These are phyloP conservation scores for Omphalotus olearius DNA, from an alignment of 1,284 basidiomycete genomes.

Conservation along the genomic window DNA sequence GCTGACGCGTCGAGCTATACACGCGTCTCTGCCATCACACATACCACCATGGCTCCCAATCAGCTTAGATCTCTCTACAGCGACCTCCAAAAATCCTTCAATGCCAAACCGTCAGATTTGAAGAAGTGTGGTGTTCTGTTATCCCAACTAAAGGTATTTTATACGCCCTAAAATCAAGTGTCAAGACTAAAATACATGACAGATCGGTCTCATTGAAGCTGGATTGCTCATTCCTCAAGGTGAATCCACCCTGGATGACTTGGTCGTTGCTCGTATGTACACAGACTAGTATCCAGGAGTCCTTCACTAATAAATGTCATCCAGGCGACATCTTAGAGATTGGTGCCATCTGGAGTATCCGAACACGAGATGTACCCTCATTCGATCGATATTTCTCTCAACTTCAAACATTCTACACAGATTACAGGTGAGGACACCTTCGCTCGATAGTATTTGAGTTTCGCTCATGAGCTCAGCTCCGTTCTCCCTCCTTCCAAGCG, in stretches of 20 bases:
- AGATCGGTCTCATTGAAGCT: constrained; percentile 78
- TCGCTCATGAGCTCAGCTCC: constrained; percentile 38
- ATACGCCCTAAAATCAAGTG: not conserved
- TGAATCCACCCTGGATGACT: constrained; percentile 55
- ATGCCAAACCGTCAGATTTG: constrained; percentile 58
- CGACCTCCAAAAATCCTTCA: constrained; percentile 59
- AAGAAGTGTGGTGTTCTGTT: constrained; percentile 60
- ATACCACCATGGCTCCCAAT: constrained; percentile 41
- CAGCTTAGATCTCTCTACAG: constrained; percentile 60
- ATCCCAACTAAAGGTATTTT: constrained; percentile 65
- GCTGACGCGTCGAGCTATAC: constrained; percentile 59
- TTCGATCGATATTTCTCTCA: constrained; percentile 97
- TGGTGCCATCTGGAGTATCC: constrained; percentile 91
- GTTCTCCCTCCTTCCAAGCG: constrained; percentile 79
- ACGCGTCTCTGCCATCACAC: constrained; percentile 28
- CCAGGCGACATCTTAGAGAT: constrained; percentile 93
- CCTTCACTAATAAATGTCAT: constrained; percentile 8
- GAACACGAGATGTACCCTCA: constrained; percentile 81
- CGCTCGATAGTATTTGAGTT: not conserved
- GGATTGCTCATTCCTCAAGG: constrained; percentile 70
- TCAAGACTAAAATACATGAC: constrained; percentile 12
- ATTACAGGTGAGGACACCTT: constrained; percentile 55
- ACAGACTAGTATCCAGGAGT: not conserved
- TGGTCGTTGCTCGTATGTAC: constrained; percentile 65
- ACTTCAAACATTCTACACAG: constrained; percentile 89